Evolutionary conservation across 306 rosid species (phyloP).

Genomic region (Vigna hirtella): DNA sequence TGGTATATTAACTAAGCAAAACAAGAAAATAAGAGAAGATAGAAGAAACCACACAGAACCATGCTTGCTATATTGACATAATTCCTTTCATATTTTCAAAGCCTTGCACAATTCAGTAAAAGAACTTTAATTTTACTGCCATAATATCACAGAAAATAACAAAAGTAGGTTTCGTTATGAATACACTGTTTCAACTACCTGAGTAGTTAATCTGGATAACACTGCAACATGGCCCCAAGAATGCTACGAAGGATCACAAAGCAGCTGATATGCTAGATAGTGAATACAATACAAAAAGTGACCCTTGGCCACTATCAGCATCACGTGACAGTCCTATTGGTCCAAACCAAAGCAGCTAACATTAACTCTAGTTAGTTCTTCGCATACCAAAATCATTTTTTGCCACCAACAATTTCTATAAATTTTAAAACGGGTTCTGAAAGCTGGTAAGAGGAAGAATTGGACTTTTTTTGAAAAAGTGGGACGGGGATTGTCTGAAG

Average conservation of each 20-base stretch:
- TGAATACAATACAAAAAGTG: background rate
- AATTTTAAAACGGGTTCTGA: background rate
- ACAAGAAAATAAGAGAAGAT: background rate
- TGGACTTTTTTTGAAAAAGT: background rate
- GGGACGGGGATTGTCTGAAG: no score
- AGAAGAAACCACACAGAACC: background rate
- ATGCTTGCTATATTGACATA: background rate
- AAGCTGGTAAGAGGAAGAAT: background rate
- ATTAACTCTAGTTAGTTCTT: background rate
- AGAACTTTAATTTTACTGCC: background rate
- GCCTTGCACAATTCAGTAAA: constrained; percentile 1
- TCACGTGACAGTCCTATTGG: background rate
- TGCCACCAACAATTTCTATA: background rate
- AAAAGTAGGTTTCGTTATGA: background rate
- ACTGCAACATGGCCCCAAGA: background rate
- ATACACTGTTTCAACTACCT: background rate
- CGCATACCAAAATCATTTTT: constrained; percentile 9
- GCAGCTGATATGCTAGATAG: background rate
- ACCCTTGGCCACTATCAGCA: background rate
- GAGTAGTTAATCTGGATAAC: background rate
- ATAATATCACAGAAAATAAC: background rate
- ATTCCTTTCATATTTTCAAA: constrained; percentile 5
- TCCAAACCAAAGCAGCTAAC: background rate
- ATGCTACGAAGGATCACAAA: background rate
- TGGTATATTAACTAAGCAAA: constrained; percentile 26